Conservation (phyloP, 129 eudicot genomes). For the Pulicaria dysenterica region DNA sequence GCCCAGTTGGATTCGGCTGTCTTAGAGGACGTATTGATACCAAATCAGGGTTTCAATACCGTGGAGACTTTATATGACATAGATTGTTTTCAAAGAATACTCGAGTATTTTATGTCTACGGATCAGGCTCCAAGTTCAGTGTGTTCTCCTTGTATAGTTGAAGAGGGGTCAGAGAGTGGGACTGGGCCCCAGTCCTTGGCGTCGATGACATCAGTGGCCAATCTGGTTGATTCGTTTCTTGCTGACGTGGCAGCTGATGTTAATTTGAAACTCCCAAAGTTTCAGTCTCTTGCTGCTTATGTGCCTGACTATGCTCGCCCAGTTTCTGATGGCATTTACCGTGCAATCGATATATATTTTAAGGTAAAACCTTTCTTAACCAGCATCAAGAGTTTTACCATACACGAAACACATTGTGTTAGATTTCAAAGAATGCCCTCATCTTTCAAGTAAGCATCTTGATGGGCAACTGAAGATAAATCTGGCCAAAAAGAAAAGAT, state of each 20-base stretch:
- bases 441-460: background rate
- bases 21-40: constrained; percentile 65
- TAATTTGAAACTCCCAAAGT: constrained; percentile 62
- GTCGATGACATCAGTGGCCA: constrained; percentile 64
- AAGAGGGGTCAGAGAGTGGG: constrained; percentile 50
- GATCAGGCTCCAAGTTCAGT: constrained; percentile 44
- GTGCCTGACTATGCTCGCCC: constrained; percentile 83
- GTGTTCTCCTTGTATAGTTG: constrained; percentile 53
- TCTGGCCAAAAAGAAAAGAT: background rate
- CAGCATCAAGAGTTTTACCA: background rate
- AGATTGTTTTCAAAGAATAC: constrained; percentile 83
- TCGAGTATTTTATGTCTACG: constrained; percentile 63
- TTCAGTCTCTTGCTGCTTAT: constrained; percentile 66
- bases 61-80: constrained; percentile 73
- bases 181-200: constrained; percentile 48
- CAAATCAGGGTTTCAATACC: constrained; percentile 58
- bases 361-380: constrained; percentile 35
- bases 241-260: constrained; percentile 84
- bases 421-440: background rate
- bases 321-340: constrained; percentile 71
- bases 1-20: constrained; percentile 67
- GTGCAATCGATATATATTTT: constrained; percentile 75
- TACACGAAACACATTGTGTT: background rate
- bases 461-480: background rate
- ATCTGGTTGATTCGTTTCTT: constrained; percentile 67